phyloP scores from a whole-genome alignment of 371 early-diverging fungal species.

The Saksenaea vasiformis region DNA sequence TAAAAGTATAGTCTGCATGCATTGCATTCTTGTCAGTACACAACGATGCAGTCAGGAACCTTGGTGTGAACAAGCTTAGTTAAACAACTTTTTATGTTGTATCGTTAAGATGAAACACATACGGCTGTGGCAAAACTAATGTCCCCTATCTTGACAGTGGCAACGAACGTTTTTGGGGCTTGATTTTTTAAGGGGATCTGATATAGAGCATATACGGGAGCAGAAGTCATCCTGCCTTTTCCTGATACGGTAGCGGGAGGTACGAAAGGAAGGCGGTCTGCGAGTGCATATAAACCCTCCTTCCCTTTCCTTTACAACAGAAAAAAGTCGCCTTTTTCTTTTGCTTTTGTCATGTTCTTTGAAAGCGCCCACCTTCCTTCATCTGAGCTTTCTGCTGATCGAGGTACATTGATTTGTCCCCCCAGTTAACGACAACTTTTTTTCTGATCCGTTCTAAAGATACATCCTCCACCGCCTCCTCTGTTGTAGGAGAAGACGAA shows the following conservation, averaged over 20 bases:
- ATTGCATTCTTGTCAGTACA: background rate
- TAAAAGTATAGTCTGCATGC: background rate
- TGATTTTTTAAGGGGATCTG: background rate
- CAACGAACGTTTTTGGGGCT: background rate
- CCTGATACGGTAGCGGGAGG: background rate
- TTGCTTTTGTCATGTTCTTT: slow-evolving; percentile 32
- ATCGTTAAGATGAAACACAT: background rate
- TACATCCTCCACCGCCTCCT: background rate
- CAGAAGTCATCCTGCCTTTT: background rate
- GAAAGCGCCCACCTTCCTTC: slow-evolving; percentile 41
- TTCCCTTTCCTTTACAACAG: background rate
- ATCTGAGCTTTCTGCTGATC: slow-evolving; percentile 24
- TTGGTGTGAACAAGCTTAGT: background rate
- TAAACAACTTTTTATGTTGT: no score
- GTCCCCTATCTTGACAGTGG: background rate
- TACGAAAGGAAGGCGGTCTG: background rate
- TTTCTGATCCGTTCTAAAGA: background rate
- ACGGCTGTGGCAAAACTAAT: background rate
- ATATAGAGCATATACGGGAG: background rate
- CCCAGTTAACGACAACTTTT: no score
- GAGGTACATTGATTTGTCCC: slow-evolving; percentile 4
- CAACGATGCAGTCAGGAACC: background rate
- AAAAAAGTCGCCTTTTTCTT: background rate
- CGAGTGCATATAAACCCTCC: background rate
- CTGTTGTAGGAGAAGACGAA: slow-evolving; percentile 9